These are phyloP conservation scores for Raphidocelis subcapitata DNA, from an alignment of 139 green algal species.

Conservation along the genomic window DNA sequence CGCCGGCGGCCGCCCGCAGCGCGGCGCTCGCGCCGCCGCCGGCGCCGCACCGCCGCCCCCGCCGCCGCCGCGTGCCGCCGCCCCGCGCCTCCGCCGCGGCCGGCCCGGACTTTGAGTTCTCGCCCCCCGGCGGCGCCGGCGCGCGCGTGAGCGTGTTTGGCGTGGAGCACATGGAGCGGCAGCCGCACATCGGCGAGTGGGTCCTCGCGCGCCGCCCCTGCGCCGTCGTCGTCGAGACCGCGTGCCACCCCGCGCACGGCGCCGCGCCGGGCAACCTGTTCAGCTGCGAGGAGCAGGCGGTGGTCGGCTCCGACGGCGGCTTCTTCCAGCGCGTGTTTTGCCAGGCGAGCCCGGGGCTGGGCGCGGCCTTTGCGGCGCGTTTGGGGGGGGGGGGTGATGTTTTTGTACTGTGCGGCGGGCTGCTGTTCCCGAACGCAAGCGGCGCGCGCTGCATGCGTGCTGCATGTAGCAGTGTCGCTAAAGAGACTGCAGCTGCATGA, in stretches of 20 bases:
- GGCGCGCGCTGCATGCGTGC: no score
- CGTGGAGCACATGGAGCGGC: constrained; percentile 34
- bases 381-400: neutral
- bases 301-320: constrained; percentile 19
- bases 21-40: no score
- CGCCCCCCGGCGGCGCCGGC: neutral
- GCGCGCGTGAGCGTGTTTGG: constrained; percentile 44
- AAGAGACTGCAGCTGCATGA: no score
- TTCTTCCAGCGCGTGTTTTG: constrained; percentile 50
- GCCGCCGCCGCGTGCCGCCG: no score
- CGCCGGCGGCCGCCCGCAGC: no score
- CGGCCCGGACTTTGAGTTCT: constrained; percentile 11
- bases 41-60: no score
- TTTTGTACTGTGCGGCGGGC: neutral
- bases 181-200: constrained; percentile 52
- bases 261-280: constrained; percentile 40
- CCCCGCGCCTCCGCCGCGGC: no score
- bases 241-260: constrained; percentile 60
- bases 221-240: constrained; percentile 69
- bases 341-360: constrained; percentile 11
- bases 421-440: no score
- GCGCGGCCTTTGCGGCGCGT: no score
- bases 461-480: no score
- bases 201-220: constrained; percentile 43
- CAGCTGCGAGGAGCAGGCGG: constrained; percentile 27